These are phyloP conservation scores for Colletotrichum sp. DNA, from an alignment of 2,329 filamentous ascomycete genomes.

Conservation along the genomic window DNA sequence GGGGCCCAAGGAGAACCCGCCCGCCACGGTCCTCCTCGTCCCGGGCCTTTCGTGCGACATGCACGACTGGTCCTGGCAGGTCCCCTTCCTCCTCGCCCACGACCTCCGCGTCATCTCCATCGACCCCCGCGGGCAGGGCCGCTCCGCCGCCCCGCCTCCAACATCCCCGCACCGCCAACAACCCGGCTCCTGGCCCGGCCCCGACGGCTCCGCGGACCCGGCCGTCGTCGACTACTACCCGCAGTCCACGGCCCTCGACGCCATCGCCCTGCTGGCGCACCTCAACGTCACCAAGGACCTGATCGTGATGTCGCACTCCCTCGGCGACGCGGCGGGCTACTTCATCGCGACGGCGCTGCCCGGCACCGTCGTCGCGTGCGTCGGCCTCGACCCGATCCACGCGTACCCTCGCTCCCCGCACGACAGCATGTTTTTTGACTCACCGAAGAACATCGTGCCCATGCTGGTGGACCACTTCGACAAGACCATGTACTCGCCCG, in stretches of 20 bases:
- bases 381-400: neutral
- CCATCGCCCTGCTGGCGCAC: neutral
- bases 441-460: neutral
- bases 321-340: neutral
- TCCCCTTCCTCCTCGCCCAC: neutral
- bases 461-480: neutral
- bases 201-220: neutral
- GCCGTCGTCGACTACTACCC: slow-evolving; percentile 12
- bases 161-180: neutral
- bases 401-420: neutral
- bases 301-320: neutral
- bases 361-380: neutral
- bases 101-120: slow-evolving; percentile 5
- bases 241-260: slow-evolving; percentile 5
- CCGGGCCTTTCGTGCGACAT: slow-evolving; percentile 4
- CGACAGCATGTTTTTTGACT: neutral
- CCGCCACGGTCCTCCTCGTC: neutral
- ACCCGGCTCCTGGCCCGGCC: slow-evolving; percentile 1
- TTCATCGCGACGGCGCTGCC: neutral
- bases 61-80: slow-evolving; percentile 11
- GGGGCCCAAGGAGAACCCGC: neutral
- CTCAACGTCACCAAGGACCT: neutral
- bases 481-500: neutral
- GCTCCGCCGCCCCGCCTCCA: neutral
- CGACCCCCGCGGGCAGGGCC: slow-evolving; percentile 3